Conservation (phyloP, 2,329 filamentous ascomycete genomes). For the Erysiphe neolycopersici region DNA sequence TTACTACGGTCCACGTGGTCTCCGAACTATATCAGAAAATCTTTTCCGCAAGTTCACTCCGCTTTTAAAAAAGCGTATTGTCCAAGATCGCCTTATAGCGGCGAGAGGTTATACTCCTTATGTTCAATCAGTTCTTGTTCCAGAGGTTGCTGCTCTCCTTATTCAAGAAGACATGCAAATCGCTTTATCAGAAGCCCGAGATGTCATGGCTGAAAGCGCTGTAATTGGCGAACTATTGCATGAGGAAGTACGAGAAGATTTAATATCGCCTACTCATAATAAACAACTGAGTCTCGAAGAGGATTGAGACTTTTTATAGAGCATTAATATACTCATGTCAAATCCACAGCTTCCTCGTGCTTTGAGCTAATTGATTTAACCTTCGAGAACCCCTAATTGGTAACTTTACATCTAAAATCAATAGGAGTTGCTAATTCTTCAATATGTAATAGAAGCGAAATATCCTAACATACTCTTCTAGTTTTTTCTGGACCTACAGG, state of each 20-base stretch:
- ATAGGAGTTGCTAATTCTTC: too few relatives aligned
- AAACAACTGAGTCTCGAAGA: too few relatives aligned
- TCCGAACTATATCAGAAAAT: conserved; percentile 42
- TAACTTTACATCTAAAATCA: too few relatives aligned
- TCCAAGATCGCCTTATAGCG: conserved; percentile 37
- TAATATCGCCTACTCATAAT: too few relatives aligned
- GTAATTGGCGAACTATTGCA: conserved; percentile 13
- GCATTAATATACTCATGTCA: too few relatives aligned
- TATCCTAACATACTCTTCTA: too few relatives aligned
- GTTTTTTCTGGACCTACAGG: too few relatives aligned
- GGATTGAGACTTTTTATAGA: too few relatives aligned
- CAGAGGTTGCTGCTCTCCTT: conserved; percentile 31
- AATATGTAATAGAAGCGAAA: too few relatives aligned
- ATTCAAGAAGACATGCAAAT: conserved; percentile 32
- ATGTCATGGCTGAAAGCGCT: conserved; percentile 12
- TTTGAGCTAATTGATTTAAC: too few relatives aligned
- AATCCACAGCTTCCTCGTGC: too few relatives aligned
- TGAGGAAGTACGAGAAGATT: conserved; percentile 23
- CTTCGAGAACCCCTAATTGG: too few relatives aligned
- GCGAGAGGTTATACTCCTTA: conserved; percentile 39
- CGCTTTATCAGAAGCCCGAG: conserved; percentile 15
- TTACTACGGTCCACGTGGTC: conserved; percentile 59
- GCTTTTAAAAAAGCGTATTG: conserved; percentile 31
- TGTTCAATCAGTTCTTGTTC: conserved; percentile 50
- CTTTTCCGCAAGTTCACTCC: conserved; percentile 33